Evolutionary conservation across 345 rosid species (phyloP).

Genomic region (Abelmoschus esculentus): DNA sequence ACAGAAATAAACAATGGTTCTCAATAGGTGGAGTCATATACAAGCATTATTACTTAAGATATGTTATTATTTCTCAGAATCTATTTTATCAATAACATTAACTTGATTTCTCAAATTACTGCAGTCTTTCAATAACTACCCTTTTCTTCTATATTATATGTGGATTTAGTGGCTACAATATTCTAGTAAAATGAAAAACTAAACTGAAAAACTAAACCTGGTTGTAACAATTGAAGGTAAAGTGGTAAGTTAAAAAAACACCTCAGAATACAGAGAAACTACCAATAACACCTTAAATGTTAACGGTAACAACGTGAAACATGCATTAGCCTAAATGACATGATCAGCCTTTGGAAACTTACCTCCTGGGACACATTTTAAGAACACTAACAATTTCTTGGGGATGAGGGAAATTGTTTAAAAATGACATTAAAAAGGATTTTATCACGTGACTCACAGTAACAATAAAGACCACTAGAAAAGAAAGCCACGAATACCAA

Average conservation of each 20-base stretch:
- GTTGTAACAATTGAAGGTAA: neutral
- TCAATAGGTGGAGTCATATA: neutral
- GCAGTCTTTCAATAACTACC: neutral
- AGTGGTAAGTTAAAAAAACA: conserved; percentile 1
- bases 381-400: neutral
- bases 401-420: neutral
- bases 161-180: neutral
- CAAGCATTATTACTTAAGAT: neutral
- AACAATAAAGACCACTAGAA: neutral
- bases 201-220: neutral
- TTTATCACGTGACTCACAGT: neutral
- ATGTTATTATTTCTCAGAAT: neutral
- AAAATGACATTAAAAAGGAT: neutral
- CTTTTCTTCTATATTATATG: neutral
- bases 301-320: neutral
- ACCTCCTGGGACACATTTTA: neutral
- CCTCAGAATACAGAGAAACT: neutral
- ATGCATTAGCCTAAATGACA: neutral
- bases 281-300: neutral
- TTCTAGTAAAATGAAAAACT: neutral
- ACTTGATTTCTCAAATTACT: conserved; percentile 1
- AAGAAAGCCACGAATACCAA: neutral
- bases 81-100: neutral
- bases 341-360: neutral
- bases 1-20: neutral